A percentile compares a stretch with the other conserved stretches of the same genome.
phyloP scores from a whole-genome alignment of 441 rosid genomes.

The Populus trichocarpa region DNA sequence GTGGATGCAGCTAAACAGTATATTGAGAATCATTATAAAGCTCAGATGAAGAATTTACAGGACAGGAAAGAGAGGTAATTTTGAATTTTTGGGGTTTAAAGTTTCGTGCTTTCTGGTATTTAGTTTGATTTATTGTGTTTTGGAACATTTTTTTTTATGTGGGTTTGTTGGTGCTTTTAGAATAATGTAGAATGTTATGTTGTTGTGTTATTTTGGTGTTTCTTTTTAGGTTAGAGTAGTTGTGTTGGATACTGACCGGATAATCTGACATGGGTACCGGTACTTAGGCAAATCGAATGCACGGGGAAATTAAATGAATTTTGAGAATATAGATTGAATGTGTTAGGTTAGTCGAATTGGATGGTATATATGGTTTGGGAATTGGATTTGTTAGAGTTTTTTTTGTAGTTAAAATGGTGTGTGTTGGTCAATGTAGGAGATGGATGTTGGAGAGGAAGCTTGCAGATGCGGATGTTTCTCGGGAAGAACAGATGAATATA shows the following conservation, averaged over 20 bases:
- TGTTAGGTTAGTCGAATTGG: background rate
- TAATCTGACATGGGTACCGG: background rate
- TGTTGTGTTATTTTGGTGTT: background rate
- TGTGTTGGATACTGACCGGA: background rate
- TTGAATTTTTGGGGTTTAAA: background rate
- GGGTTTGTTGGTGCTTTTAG: background rate
- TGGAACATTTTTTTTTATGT: background rate
- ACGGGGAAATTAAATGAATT: background rate
- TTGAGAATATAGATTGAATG: background rate
- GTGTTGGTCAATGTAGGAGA: slow-evolving; percentile 38
- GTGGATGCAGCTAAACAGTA: slow-evolving; percentile 80
- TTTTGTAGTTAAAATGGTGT: background rate
- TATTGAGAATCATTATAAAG: slow-evolving; percentile 86
- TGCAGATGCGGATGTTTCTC: slow-evolving; percentile 70
- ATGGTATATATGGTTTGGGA: background rate
- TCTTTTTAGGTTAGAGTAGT: background rate
- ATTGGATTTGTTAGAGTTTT: background rate
- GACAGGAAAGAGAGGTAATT: slow-evolving; percentile 68
- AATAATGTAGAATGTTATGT: background rate
- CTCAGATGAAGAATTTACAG: slow-evolving; percentile 81
- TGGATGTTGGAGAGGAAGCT: slow-evolving; percentile 61
- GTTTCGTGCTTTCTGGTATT: background rate
- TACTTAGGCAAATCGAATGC: background rate
- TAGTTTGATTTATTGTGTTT: background rate
- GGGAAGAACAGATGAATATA: slow-evolving; percentile 70